Evolutionary conservation across 768 basidiomycete species (phyloP).

Genomic region (Suillus clintonianus): DNA sequence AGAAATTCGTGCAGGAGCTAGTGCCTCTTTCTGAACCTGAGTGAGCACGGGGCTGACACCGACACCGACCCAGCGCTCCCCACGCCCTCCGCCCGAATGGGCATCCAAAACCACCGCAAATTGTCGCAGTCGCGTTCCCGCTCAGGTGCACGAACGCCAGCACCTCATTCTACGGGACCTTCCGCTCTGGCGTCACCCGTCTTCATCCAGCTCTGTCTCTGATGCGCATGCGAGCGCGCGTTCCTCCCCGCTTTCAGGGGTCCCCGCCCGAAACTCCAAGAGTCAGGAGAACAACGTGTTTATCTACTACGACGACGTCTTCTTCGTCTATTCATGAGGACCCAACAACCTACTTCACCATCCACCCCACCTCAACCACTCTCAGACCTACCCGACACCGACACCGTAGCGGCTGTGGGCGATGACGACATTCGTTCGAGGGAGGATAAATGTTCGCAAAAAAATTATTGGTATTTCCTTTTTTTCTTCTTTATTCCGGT

Average conservation of each 20-base stretch:
- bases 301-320: conserved; percentile 37
- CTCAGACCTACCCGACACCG: neutral
- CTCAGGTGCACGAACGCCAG: conserved; percentile 41
- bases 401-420: neutral
- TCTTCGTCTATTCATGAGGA: conserved; percentile 52
- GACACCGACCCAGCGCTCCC: conserved; percentile 12
- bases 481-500: too few species aligned
- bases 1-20: conserved; percentile 56
- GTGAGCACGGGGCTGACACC: neutral
- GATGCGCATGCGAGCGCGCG: conserved; percentile 63
- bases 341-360: conserved; percentile 19
- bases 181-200: conserved; percentile 56
- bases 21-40: conserved; percentile 40
- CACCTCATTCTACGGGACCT: conserved; percentile 47
- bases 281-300: conserved; percentile 19
- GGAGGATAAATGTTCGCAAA: too few species aligned
- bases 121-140: conserved; percentile 48
- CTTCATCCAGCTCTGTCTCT: conserved; percentile 66
- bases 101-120: conserved; percentile 31
- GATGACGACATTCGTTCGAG: too few species aligned
- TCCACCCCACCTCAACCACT: conserved; percentile 16
- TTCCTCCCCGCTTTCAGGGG: conserved; percentile 53
- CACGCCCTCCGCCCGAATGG: conserved; percentile 7
- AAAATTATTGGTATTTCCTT: too few species aligned
- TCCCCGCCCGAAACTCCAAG: conserved; percentile 30